These are phyloP conservation scores for Hemisphaericaspora nanyangensis DNA, from an alignment of 805 yeast genomes.

Conservation along the genomic window DNA sequence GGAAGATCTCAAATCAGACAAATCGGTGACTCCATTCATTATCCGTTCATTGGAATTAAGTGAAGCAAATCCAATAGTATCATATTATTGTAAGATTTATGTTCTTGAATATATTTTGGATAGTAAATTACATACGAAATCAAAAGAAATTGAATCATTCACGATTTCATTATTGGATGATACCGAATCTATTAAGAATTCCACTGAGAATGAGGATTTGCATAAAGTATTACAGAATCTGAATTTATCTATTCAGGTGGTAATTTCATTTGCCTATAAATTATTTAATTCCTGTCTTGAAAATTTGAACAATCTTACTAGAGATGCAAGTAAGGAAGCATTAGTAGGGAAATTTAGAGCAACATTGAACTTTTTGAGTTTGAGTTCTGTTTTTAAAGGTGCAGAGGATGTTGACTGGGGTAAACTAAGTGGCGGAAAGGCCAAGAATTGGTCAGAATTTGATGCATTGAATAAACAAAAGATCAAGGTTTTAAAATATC, in stretches of 20 bases:
- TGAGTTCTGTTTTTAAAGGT: conserved; percentile 22
- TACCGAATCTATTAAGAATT: conserved; percentile 57
- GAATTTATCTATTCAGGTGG: conserved; percentile 36
- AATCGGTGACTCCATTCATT: conserved; percentile 44
- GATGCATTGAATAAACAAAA: conserved; percentile 26
- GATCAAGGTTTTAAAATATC: conserved; percentile 33
- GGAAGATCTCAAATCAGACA: conserved; percentile 21
- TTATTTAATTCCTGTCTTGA: conserved; percentile 30
- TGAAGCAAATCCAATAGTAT: conserved; percentile 57
- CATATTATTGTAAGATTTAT: conserved; percentile 66
- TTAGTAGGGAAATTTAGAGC: conserved; percentile 34
- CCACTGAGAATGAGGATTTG: conserved; percentile 36
- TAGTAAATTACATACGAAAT: conserved; percentile 53
- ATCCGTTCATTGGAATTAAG: conserved; percentile 57
- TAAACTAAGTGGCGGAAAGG: conserved; percentile 34
- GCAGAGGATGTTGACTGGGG: conserved; percentile 28
- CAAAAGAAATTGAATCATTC: conserved; percentile 52
- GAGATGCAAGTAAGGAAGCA: conserved; percentile 22
- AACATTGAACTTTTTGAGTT: conserved; percentile 29
- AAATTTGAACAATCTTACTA: conserved; percentile 18
- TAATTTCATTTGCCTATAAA: conserved; percentile 31
- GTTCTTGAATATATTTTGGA: conserved; percentile 71
- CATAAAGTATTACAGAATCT: conserved; percentile 55
- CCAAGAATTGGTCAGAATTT: conserved; percentile 20
- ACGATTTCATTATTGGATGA: conserved; percentile 64